Conservation (phyloP, 768 basidiomycete genomes). For the Lentinula detonsa region DNA sequence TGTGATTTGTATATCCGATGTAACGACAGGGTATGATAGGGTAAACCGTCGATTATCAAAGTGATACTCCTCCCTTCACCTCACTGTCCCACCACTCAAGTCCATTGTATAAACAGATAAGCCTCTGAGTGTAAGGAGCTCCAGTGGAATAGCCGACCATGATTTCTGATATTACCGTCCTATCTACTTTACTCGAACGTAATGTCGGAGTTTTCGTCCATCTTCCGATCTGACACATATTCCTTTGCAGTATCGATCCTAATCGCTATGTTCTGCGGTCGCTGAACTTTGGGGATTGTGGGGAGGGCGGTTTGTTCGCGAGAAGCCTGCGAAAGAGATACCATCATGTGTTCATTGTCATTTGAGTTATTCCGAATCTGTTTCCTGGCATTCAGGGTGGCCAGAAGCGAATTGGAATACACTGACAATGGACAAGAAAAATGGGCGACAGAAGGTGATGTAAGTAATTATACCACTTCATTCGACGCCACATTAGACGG, state of each 20-base stretch:
- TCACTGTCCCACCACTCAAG: no score
- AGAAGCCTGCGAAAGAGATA: conserved; percentile 3
- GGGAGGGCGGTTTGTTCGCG: background rate
- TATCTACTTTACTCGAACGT: background rate
- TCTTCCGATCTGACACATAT: background rate
- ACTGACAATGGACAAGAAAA: conserved; percentile 11
- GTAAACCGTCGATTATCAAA: no score
- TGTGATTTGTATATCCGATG: no score
- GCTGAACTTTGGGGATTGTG: background rate
- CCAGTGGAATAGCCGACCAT: background rate
- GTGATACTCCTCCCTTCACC: no score
- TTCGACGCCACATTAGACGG: background rate
- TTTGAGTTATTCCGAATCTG: background rate
- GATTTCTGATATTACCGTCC: background rate
- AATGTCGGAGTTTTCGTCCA: background rate
- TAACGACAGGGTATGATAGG: no score
- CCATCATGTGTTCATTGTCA: conserved; percentile 3
- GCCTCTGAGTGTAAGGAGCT: no score
- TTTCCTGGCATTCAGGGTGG: conserved; percentile 6
- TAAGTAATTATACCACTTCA: background rate
- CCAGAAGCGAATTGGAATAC: conserved; percentile 23
- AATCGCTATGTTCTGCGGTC: conserved; percentile 4
- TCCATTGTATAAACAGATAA: no score
- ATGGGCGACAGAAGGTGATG: background rate
- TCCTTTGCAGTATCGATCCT: conserved; percentile 5